These are phyloP conservation scores for Phytopythium cucurbitacearum DNA, from an alignment of 352 stramenopile genomes.

Conservation along the genomic window DNA sequence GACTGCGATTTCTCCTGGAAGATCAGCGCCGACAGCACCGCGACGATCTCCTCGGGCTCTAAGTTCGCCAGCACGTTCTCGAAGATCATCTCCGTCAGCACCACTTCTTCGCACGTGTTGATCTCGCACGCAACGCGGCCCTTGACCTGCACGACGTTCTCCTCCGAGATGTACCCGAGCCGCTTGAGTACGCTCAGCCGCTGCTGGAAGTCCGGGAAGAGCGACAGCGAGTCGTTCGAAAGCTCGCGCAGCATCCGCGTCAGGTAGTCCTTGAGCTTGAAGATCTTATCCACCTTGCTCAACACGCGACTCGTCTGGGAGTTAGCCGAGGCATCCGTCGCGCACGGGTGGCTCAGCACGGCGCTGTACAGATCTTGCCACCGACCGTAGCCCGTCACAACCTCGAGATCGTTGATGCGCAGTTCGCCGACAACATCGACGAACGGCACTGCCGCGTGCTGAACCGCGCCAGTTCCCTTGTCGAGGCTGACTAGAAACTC, in stretches of 20 bases:
- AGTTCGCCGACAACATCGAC: constrained; percentile 74
- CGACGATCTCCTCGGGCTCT: constrained; percentile 96
- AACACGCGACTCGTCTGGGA: constrained; percentile 41
- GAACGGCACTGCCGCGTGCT: constrained; percentile 42
- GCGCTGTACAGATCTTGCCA: constrained; percentile 57
- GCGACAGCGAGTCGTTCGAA: constrained; percentile 88
- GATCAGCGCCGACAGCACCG: constrained; percentile 94
- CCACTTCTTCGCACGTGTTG: constrained; percentile 97
- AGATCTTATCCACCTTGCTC: constrained; percentile 67
- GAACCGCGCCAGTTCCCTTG: constrained; percentile 38
- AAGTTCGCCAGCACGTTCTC: constrained; percentile 96
- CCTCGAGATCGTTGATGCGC: constrained; percentile 77
- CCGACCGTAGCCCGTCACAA: constrained; percentile 52
- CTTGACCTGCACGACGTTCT: constrained; percentile 92
- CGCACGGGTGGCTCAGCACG: constrained; percentile 49
- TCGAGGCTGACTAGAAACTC: constrained; percentile 78
- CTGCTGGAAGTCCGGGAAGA: constrained; percentile 98
- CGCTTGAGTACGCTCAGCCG: constrained; percentile 89
- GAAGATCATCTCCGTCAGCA: constrained; percentile 99
- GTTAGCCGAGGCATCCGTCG: constrained; percentile 17
- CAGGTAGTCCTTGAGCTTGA: constrained; percentile 69
- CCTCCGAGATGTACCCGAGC: constrained; percentile 92
- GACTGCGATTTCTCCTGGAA: constrained; percentile 94
- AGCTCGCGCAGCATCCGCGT: constrained; percentile 50
- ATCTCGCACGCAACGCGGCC: constrained; percentile 97